Percentiles rank a stretch among this genome's conserved stretches.
phyloP scores from a whole-genome alignment of 352 stramenopile species.

The Phytophthora pistaciae region DNA sequence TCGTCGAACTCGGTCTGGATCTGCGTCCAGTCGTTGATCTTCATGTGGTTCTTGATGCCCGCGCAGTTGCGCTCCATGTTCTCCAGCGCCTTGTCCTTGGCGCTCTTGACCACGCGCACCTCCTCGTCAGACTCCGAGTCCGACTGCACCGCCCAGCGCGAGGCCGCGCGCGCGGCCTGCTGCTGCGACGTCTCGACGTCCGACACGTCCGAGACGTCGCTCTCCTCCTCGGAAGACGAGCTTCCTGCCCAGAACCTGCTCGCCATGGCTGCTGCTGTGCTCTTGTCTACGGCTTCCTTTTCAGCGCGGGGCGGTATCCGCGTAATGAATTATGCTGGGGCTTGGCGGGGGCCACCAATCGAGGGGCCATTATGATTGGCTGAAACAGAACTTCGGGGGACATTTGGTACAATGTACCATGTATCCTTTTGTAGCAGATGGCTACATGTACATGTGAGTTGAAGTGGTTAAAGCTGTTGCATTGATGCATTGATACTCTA shows the following conservation, averaged over 20 bases:
- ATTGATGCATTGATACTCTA: neutral
- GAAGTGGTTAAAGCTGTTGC: conserved; percentile 4
- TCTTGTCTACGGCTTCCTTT: conserved; percentile 23
- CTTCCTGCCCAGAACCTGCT: conserved; percentile 88
- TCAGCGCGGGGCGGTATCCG: conserved; percentile 20
- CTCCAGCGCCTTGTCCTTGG: conserved; percentile 92
- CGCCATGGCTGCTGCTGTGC: conserved; percentile 53
- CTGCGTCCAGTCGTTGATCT: conserved; percentile 96
- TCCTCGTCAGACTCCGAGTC: conserved; percentile 89
- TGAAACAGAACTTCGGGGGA: neutral
- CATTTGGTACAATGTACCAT: neutral
- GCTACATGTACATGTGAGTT: conserved; percentile 1
- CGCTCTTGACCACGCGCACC: conserved; percentile 96
- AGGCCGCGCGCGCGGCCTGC: conserved; percentile 75
- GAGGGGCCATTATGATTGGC: neutral
- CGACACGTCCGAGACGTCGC: conserved; percentile 76
- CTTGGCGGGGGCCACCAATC: neutral
- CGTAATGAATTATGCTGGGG: conserved; percentile 24
- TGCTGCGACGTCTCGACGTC: conserved; percentile 81
- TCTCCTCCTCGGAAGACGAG: conserved; percentile 84
- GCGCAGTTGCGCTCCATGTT: conserved; percentile 74
- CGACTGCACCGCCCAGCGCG: conserved; percentile 84
- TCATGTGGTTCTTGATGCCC: conserved; percentile 92
- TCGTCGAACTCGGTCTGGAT: conserved; percentile 97
- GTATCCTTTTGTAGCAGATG: neutral